Evolutionary conservation across 148 eudicot genomes (phyloP).

Genomic region (Chenopodium album): DNA sequence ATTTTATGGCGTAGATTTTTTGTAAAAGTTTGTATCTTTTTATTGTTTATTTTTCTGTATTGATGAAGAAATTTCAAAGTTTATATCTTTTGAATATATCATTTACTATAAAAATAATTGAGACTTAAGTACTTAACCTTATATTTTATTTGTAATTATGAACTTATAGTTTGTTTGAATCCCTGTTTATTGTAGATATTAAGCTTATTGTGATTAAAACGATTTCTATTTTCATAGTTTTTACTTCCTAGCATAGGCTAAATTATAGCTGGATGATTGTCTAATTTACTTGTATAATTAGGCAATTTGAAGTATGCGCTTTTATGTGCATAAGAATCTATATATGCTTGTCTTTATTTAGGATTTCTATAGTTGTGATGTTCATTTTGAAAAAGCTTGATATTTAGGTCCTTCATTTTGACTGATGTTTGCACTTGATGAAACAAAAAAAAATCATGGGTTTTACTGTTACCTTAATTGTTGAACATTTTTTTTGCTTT

Average conservation of each 20-base stretch:
- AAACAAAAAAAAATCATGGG: background rate
- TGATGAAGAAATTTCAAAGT: background rate
- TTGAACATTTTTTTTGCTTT: constrained; percentile 1
- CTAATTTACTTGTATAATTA: background rate
- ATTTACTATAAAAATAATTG: background rate
- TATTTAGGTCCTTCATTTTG: background rate
- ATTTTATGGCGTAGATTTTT: background rate
- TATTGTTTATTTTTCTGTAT: background rate
- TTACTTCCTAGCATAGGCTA: background rate
- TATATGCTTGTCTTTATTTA: background rate
- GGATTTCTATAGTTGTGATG: background rate
- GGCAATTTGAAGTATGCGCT: background rate
- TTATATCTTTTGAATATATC: background rate
- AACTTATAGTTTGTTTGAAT: background rate
- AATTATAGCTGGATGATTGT: background rate
- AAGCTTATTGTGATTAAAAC: background rate
- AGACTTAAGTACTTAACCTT: background rate
- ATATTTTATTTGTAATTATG: background rate
- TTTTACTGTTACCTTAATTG: constrained; percentile 1
- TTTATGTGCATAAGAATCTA: background rate
- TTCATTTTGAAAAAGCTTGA: constrained; percentile 3
- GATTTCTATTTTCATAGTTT: background rate
- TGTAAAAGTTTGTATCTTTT: background rate
- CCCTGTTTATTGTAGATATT: background rate
- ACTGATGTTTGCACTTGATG: constrained; percentile 6